Evolutionary conservation across 192 early-diverging fungal genomes (phyloP).

Genomic region (Coemansia sp.): DNA sequence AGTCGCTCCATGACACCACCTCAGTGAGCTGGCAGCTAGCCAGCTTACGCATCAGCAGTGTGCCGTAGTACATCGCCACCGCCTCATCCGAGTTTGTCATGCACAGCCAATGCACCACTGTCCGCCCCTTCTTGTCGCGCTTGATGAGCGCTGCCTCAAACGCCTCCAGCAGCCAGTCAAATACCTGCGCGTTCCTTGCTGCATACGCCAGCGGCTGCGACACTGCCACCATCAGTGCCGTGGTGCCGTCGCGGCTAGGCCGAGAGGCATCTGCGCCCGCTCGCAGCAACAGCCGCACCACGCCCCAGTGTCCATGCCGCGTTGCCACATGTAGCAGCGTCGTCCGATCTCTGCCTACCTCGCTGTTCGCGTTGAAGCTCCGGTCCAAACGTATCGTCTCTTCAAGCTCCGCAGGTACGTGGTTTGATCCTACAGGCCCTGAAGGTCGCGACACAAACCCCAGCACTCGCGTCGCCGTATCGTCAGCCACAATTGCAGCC

Average conservation of each 20-base stretch:
- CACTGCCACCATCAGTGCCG: constrained; percentile 44
- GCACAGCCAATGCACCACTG: constrained; percentile 41
- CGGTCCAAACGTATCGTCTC: constrained; percentile 11
- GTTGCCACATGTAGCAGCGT: constrained; percentile 27
- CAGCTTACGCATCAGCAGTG: constrained; percentile 9
- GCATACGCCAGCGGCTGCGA: constrained; percentile 14
- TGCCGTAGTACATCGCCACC: constrained; percentile 22
- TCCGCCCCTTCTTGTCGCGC: constrained; percentile 40
- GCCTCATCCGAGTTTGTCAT: constrained; percentile 8
- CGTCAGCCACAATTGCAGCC: neutral
- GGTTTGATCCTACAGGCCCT: neutral
- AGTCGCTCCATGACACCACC: constrained; percentile 33
- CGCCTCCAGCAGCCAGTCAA: constrained; percentile 36
- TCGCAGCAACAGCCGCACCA: constrained; percentile 32
- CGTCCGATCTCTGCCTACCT: constrained; percentile 8
- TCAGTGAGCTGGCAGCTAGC: constrained; percentile 5
- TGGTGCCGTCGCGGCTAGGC: constrained; percentile 24
- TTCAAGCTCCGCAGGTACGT: constrained; percentile 14
- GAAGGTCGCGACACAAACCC: neutral
- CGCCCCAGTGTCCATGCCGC: constrained; percentile 37
- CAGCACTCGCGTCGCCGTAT: neutral
- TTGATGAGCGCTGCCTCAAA: constrained; percentile 17
- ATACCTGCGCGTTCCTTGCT: constrained; percentile 11
- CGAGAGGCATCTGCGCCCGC: constrained; percentile 20
- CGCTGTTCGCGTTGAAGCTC: constrained; percentile 11